Percentiles rank a stretch among this genome's conserved stretches.
phyloP scores from a whole-genome alignment of 768 basidiomycete genomes.

The Amanita pseudoporphyria region DNA sequence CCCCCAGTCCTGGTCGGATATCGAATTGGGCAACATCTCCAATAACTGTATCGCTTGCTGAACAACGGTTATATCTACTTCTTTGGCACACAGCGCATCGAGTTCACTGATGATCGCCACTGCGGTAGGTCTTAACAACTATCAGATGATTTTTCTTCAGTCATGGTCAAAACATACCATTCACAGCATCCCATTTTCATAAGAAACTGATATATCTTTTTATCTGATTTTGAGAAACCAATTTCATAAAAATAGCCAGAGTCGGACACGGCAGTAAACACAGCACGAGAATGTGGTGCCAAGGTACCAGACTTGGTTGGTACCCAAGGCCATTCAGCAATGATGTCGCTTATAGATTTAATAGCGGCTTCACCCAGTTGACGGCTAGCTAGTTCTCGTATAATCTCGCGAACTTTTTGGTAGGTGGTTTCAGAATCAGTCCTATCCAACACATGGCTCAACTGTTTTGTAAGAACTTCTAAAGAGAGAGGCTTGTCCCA shows the following conservation, averaged over 20 bases:
- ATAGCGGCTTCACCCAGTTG: slow-evolving; percentile 13
- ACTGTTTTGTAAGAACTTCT: slow-evolving; percentile 23
- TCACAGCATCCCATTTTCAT: slow-evolving; percentile 28
- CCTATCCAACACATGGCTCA: slow-evolving; percentile 16
- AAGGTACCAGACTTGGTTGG: slow-evolving; percentile 13
- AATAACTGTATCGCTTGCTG: slow-evolving; percentile 20
- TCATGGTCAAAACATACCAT: slow-evolving; percentile 15
- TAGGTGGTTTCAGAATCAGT: slow-evolving; percentile 6
- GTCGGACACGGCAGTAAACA: not conserved
- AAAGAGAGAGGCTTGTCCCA: slow-evolving; percentile 30
- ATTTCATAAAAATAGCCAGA: slow-evolving; percentile 18
- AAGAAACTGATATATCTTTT: slow-evolving; percentile 16
- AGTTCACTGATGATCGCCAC: slow-evolving; percentile 20
- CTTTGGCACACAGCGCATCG: slow-evolving; percentile 10
- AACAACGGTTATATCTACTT: slow-evolving; percentile 9
- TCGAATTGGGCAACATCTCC: slow-evolving; percentile 16
- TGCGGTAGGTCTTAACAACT: slow-evolving; percentile 20
- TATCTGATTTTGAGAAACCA: slow-evolving; percentile 12
- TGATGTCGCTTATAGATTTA: slow-evolving; percentile 9
- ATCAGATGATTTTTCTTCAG: not conserved
- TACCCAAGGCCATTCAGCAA: slow-evolving; percentile 22
- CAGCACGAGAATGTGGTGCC: slow-evolving; percentile 1
- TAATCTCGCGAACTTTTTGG: slow-evolving; percentile 14
- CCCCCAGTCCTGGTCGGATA: slow-evolving; percentile 15
- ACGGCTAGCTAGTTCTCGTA: slow-evolving; percentile 22